Evolutionary conservation across 352 stramenopile genomes (phyloP).

Genomic region (Globisporangium perplexum): DNA sequence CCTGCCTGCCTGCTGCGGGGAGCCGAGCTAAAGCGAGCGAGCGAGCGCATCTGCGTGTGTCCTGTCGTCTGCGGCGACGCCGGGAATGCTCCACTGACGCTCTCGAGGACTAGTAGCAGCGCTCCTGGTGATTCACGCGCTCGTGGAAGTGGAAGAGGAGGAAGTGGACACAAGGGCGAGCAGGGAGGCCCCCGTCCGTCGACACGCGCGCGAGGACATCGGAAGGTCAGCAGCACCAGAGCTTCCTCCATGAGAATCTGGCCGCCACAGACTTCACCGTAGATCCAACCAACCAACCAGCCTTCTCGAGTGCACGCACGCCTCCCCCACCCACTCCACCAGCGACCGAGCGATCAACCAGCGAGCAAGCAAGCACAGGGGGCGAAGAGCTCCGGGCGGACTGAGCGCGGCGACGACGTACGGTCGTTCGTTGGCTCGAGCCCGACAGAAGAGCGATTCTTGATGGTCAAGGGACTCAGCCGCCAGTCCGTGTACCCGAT

Average conservation of each 20-base stretch:
- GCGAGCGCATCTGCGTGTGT: not conserved
- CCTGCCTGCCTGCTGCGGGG: too few relatives aligned
- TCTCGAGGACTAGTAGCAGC: not conserved
- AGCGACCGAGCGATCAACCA: not conserved
- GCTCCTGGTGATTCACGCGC: not conserved
- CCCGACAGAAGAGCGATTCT: conserved; percentile 13
- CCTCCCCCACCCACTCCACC: not conserved
- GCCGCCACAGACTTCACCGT: not conserved
- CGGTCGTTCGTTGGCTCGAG: conserved; percentile 3
- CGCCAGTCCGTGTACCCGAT: conserved; percentile 67
- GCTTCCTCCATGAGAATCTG: not conserved
- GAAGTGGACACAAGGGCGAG: not conserved
- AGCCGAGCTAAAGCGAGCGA: not conserved
- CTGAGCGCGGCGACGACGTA: not conserved
- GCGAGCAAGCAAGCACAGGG: not conserved
- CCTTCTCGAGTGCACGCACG: not conserved
- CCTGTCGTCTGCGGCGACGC: not conserved
- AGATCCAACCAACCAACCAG: not conserved
- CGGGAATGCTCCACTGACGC: not conserved
- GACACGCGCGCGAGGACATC: not conserved
- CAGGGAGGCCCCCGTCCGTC: too few relatives aligned
- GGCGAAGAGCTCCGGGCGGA: not conserved
- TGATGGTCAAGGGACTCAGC: conserved; percentile 52
- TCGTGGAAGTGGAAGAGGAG: not conserved
- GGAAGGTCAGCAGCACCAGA: not conserved